phyloP scores from a whole-genome alignment of 2,329 filamentous ascomycete species.

The Nothophoma quercina region DNA sequence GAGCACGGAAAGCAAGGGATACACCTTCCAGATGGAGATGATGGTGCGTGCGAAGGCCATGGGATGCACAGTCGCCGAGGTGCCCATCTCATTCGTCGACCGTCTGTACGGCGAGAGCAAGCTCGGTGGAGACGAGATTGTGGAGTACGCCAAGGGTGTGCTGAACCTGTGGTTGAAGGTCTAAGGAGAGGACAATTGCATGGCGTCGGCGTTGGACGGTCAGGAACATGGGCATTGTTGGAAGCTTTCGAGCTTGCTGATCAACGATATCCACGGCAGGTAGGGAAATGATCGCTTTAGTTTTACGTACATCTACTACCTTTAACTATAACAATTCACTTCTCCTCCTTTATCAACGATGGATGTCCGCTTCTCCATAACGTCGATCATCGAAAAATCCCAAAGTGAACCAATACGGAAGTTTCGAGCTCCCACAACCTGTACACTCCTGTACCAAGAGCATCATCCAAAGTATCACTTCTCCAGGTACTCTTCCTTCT shows the following conservation, averaged over 20 bases:
- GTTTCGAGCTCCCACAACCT: too few species aligned
- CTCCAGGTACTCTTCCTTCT: background rate
- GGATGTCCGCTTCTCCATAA: background rate
- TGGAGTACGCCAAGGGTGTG: constrained; percentile 84
- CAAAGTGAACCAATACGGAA: too few species aligned
- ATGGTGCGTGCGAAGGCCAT: constrained; percentile 97
- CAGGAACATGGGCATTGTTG: constrained; percentile 12
- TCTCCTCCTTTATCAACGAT: constrained; percentile 10
- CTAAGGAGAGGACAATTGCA: constrained; percentile 35
- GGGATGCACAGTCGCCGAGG: constrained; percentile 92
- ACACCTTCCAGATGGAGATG: constrained; percentile 99
- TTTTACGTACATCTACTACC: constrained; percentile 14
- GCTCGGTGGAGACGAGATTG: constrained; percentile 92
- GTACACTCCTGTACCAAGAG: too few species aligned
- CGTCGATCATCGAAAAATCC: too few species aligned
- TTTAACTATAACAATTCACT: constrained; percentile 23
- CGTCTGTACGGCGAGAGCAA: constrained; percentile 95
- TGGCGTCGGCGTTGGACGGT: constrained; percentile 40
- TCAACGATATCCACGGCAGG: constrained; percentile 21
- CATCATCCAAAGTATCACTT: background rate
- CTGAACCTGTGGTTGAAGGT: constrained; percentile 60
- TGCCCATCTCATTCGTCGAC: constrained; percentile 93
- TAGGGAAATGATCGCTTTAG: constrained; percentile 7
- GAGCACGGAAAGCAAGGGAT: constrained; percentile 93
- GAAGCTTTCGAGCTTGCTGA: constrained; percentile 10